Percentiles rank a stretch among this genome's conserved stretches.
These are phyloP conservation scores for Mangifera indica DNA, from an alignment of 345 rosid genomes.

Conservation along the genomic window DNA sequence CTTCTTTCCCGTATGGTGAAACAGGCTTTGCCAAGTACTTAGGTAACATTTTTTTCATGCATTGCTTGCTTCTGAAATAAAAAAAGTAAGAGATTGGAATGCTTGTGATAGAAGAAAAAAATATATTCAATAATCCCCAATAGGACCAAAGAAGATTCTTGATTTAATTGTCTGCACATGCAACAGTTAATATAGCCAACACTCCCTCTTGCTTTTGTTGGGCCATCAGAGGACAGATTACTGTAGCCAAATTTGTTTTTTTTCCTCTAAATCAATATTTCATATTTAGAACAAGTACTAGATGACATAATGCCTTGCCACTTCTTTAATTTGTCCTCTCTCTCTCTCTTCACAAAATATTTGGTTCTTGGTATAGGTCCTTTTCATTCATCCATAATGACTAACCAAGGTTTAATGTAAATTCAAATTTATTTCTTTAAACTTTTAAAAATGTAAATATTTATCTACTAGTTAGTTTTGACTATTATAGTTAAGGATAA, in stretches of 20 bases:
- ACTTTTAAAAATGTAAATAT: no score
- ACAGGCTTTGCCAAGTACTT: slow-evolving; percentile 14
- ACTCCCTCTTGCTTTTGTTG: slow-evolving; percentile 52
- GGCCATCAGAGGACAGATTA: slow-evolving; percentile 42
- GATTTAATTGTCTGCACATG: slow-evolving; percentile 47
- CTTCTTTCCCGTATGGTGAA: background rate
- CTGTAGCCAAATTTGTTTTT: slow-evolving; percentile 24
- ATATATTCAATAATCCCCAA: background rate
- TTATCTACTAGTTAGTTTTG: no score
- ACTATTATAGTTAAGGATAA: no score
- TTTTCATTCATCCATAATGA: slow-evolving; percentile 27
- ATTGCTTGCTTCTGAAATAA: slow-evolving; percentile 35
- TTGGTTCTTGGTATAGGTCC: slow-evolving; percentile 39
- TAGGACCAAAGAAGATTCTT: slow-evolving; percentile 32
- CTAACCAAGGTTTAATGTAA: no score
- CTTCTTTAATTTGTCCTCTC: slow-evolving; percentile 34
- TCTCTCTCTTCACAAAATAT: slow-evolving; percentile 11
- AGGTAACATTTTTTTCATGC: slow-evolving; percentile 2
- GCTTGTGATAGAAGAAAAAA: slow-evolving; percentile 53
- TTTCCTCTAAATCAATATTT: slow-evolving; percentile 18
- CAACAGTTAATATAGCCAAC: slow-evolving; percentile 44
- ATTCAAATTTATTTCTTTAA: no score
- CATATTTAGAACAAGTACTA: slow-evolving; percentile 23
- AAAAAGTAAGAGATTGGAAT: slow-evolving; percentile 31
- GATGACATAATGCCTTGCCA: slow-evolving; percentile 25